Evolutionary conservation across 2,329 filamentous ascomycete species (phyloP).

Genomic region (Paecilomyces dactylethromorphus): DNA sequence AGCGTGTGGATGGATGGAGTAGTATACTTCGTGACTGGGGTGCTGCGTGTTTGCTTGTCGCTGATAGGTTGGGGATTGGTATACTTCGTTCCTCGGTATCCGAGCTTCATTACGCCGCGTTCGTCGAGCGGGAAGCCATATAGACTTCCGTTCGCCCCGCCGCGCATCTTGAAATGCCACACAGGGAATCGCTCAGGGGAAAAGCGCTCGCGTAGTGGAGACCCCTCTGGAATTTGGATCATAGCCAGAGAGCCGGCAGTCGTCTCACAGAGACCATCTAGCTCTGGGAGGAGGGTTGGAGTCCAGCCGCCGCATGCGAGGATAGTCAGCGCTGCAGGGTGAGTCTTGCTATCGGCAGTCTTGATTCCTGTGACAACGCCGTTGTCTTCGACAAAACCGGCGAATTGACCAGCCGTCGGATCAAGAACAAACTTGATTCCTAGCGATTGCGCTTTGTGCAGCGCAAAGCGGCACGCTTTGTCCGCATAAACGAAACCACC

Average conservation of each 20-base stretch:
- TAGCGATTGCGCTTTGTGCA: slow-evolving; percentile 34
- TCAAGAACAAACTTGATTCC: slow-evolving; percentile 41
- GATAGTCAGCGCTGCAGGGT: slow-evolving; percentile 29
- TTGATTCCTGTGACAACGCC: slow-evolving; percentile 29
- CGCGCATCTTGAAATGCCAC: slow-evolving; percentile 34
- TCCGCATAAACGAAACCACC: slow-evolving; percentile 43
- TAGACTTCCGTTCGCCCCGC: slow-evolving; percentile 34
- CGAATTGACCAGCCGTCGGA: slow-evolving; percentile 21
- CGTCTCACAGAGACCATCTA: slow-evolving; percentile 41
- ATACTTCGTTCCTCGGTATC: slow-evolving; percentile 47
- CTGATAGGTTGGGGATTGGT: slow-evolving; percentile 39
- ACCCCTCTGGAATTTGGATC: slow-evolving; percentile 36
- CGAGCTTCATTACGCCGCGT: slow-evolving; percentile 43
- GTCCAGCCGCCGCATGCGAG: slow-evolving; percentile 43
- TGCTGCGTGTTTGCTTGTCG: slow-evolving; percentile 24
- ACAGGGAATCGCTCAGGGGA: slow-evolving; percentile 41
- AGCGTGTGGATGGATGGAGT: slow-evolving; percentile 12
- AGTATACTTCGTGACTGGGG: slow-evolving; percentile 35
- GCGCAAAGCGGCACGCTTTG: slow-evolving; percentile 41
- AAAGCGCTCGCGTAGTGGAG: slow-evolving; percentile 34
- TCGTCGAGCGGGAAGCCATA: slow-evolving; percentile 44
- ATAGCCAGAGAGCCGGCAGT: slow-evolving; percentile 43
- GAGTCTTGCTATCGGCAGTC: slow-evolving; percentile 30
- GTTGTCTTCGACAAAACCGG: slow-evolving; percentile 11
- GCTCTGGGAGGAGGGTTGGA: slow-evolving; percentile 33